Percentiles rank a stretch among this genome's conserved stretches.
Evolutionary conservation across 805 yeast species (phyloP).

Genomic region (Candida railenensis): DNA sequence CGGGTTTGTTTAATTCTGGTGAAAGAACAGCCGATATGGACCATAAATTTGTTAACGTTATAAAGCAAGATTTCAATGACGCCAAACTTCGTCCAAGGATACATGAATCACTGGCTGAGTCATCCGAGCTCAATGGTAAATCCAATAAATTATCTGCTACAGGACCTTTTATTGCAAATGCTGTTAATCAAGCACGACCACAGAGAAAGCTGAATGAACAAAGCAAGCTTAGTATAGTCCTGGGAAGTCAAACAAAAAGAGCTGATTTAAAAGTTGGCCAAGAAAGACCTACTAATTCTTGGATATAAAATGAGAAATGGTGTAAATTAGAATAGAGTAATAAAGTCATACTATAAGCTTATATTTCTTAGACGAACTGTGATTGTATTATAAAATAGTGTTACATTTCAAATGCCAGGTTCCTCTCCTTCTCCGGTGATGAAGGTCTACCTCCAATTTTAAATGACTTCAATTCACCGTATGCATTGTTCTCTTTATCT

Average conservation of each 20-base stretch:
- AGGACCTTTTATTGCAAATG: slow-evolving; percentile 9
- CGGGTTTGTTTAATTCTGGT: slow-evolving; percentile 63
- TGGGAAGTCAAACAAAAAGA: slow-evolving; percentile 17
- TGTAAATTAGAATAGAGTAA: not conserved
- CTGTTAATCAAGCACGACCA: slow-evolving; percentile 30
- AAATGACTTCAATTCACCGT: slow-evolving; percentile 5
- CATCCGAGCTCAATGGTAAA: not conserved
- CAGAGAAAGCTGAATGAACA: slow-evolving; percentile 24
- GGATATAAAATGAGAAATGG: slow-evolving; percentile 11
- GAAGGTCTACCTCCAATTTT: slow-evolving; percentile 1
- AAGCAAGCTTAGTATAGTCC: slow-evolving; percentile 13
- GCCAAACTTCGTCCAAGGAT: slow-evolving; percentile 25
- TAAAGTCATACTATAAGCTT: not conserved
- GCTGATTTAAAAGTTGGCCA: slow-evolving; percentile 28
- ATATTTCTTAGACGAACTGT: not conserved
- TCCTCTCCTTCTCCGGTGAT: not conserved
- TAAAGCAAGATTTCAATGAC: slow-evolving; percentile 26
- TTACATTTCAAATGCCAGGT: not conserved
- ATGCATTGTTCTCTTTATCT: slow-evolving; percentile 5
- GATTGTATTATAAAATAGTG: not conserved
- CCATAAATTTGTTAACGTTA: slow-evolving; percentile 19
- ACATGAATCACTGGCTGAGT: slow-evolving; percentile 12
- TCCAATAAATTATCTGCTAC: not conserved
- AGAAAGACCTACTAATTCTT: slow-evolving; percentile 24
- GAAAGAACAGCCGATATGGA: slow-evolving; percentile 16